These are phyloP conservation scores for Puya raimondii DNA, from an alignment of 176 grass and related monocot genomes.

Conservation along the genomic window DNA sequence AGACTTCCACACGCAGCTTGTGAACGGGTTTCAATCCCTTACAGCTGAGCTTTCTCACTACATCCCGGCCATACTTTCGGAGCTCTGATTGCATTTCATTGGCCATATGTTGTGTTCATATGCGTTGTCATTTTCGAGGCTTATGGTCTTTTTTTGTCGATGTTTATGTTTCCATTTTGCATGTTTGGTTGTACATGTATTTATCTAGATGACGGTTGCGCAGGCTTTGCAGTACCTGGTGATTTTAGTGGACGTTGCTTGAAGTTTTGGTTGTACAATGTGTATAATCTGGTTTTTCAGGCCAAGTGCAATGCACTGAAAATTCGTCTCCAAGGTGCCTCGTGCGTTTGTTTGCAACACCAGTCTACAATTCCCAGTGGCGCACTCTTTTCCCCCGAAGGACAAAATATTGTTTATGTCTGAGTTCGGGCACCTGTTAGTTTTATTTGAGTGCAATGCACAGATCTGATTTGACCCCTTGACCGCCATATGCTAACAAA, in stretches of 20 bases:
- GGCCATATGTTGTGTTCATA: conserved; percentile 1
- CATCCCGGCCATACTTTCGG: conserved; percentile 95
- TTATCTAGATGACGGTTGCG: neutral
- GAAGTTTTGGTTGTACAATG: neutral
- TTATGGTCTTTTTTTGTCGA: conserved; percentile 7
- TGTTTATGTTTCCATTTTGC: neutral
- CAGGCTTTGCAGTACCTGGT: neutral
- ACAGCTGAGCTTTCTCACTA: conserved; percentile 97
- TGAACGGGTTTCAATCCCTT: conserved; percentile 96
- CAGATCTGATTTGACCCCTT: no score
- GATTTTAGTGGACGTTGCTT: neutral
- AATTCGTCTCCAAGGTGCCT: neutral
- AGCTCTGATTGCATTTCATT: conserved; percentile 40
- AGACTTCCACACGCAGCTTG: conserved; percentile 97
- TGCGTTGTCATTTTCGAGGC: conserved; percentile 1
- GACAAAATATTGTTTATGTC: no score
- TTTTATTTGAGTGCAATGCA: no score
- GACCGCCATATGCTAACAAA: no score
- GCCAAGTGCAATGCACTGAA: neutral
- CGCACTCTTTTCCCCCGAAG: no score
- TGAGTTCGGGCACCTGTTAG: no score
- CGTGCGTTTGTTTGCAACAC: no score
- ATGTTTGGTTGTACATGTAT: neutral
- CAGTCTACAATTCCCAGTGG: no score
- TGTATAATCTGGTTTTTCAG: neutral